Evolutionary conservation across 805 yeast species (phyloP).

Genomic region (Wickerhamiella sorbophila): DNA sequence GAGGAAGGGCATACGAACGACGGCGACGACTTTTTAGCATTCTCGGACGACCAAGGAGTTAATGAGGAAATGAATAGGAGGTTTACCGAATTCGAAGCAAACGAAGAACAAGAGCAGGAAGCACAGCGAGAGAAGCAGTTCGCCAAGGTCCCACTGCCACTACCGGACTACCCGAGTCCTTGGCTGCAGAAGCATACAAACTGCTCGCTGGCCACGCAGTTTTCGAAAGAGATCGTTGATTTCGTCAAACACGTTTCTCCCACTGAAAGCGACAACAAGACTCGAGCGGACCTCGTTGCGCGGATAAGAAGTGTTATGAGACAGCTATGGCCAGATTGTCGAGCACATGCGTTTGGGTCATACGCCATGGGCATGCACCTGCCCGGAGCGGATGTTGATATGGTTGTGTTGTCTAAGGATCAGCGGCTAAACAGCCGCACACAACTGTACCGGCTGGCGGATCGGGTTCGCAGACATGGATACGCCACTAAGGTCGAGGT

Average conservation of each 20-base stretch:
- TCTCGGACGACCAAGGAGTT: slow-evolving; percentile 5
- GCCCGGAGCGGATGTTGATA: slow-evolving; percentile 92
- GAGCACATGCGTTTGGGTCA: slow-evolving; percentile 81
- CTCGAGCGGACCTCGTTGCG: slow-evolving; percentile 51
- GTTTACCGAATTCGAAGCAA: slow-evolving; percentile 7
- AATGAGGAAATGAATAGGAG: slow-evolving; percentile 9
- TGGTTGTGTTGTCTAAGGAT: slow-evolving; percentile 59
- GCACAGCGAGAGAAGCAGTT: slow-evolving; percentile 1
- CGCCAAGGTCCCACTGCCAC: slow-evolving; percentile 5
- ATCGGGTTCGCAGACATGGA: slow-evolving; percentile 44
- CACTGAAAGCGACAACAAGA: slow-evolving; percentile 50
- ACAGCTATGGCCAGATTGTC: slow-evolving; percentile 62
- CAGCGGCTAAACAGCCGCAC: slow-evolving; percentile 47
- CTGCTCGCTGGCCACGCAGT: slow-evolving; percentile 54
- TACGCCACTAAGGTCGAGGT: slow-evolving; percentile 62
- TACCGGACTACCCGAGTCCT: slow-evolving; percentile 3
- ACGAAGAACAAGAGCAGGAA: slow-evolving; percentile 2
- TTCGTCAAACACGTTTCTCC: slow-evolving; percentile 81
- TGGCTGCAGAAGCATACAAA: background rate
- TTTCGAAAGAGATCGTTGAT: slow-evolving; percentile 71
- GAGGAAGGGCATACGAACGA: background rate
- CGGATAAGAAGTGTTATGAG: slow-evolving; percentile 40
- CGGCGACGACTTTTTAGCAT: slow-evolving; percentile 8
- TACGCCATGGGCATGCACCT: slow-evolving; percentile 84
- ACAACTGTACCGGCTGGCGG: slow-evolving; percentile 55